Evolutionary conservation across 768 basidiomycete species (phyloP).

Genomic region (Mycena vulgaris): DNA sequence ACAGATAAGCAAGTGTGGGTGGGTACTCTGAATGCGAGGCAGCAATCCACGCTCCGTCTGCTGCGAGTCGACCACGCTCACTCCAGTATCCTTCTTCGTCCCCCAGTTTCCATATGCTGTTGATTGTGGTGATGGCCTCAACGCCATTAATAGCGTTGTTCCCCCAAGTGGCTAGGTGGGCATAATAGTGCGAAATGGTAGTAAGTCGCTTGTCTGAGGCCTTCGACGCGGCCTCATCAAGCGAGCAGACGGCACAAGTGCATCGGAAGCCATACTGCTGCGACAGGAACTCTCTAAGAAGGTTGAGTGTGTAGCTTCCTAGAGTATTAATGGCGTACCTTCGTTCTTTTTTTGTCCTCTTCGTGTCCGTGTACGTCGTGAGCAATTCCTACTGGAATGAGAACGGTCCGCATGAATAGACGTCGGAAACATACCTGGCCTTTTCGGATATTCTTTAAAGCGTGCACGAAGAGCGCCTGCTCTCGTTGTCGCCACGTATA

Average conservation of each 20-base stretch:
- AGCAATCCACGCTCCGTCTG: conserved; percentile 73
- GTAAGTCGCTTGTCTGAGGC: conserved; percentile 67
- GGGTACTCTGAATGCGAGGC: conserved; percentile 76
- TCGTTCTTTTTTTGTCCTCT: conserved; percentile 65
- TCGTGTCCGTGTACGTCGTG: conserved; percentile 74
- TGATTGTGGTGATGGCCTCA: conserved; percentile 64
- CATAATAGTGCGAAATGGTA: conserved; percentile 62
- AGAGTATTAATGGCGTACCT: conserved; percentile 53
- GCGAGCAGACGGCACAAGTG: conserved; percentile 71
- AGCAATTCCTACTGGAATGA: conserved; percentile 65
- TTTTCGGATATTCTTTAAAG: conserved; percentile 65
- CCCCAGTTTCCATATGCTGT: conserved; percentile 70
- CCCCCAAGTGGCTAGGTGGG: conserved; percentile 66
- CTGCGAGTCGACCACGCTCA: conserved; percentile 74
- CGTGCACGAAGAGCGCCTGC: conserved; percentile 67
- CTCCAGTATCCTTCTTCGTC: conserved; percentile 78
- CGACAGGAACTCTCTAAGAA: conserved; percentile 62
- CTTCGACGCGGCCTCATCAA: conserved; percentile 62
- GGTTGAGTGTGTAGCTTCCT: neutral
- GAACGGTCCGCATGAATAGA: conserved; percentile 9
- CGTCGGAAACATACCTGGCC: conserved; percentile 60
- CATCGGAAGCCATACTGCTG: conserved; percentile 73
- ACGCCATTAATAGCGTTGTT: conserved; percentile 58
- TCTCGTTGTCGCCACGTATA: conserved; percentile 73
- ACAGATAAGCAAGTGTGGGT: conserved; percentile 18